Conservation (phyloP, 495 filamentous ascomycete genomes). For the Bathelium albidoporum region DNA sequence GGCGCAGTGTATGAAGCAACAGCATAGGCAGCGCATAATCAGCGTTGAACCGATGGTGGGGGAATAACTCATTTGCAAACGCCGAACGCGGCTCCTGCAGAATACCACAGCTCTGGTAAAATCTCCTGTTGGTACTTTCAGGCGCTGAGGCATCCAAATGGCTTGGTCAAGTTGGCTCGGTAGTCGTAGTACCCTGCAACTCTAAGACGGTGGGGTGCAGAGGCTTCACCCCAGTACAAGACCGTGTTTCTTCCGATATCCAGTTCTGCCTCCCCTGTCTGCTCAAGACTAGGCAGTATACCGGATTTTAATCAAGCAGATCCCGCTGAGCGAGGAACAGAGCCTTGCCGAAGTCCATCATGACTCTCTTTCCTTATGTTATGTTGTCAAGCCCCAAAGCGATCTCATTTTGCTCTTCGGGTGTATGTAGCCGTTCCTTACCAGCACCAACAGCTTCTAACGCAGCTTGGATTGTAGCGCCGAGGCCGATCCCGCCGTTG, state of each 20-base stretch:
- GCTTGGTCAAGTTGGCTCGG: not conserved
- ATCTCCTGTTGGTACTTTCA: too few species aligned
- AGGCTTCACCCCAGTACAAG: not conserved
- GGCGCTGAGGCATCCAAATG: not conserved
- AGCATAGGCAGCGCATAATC: not conserved
- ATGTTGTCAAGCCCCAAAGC: not conserved
- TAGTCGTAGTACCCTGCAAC: not conserved
- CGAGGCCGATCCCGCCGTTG: not conserved
- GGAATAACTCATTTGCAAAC: not conserved
- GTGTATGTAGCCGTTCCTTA: not conserved
- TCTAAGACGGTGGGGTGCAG: not conserved
- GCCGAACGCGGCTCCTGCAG: not conserved
- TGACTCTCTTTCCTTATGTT: not conserved
- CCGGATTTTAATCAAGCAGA: not conserved
- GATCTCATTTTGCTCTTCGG: not conserved
- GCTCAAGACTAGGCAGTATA: not conserved
- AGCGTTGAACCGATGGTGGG: not conserved
- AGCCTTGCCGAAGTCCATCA: not conserved
- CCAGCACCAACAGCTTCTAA: not conserved
- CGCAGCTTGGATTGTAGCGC: not conserved
- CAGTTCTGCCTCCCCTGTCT: not conserved
- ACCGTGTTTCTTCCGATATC: not conserved
- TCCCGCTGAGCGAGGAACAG: not conserved
- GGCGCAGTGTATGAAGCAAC: not conserved
- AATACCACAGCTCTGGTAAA: not conserved